Evolutionary conservation across 306 rosid genomes (phyloP), one percentile per base, ranked within the genome.

Genomic region (Canavalia gladiata): DNA sequence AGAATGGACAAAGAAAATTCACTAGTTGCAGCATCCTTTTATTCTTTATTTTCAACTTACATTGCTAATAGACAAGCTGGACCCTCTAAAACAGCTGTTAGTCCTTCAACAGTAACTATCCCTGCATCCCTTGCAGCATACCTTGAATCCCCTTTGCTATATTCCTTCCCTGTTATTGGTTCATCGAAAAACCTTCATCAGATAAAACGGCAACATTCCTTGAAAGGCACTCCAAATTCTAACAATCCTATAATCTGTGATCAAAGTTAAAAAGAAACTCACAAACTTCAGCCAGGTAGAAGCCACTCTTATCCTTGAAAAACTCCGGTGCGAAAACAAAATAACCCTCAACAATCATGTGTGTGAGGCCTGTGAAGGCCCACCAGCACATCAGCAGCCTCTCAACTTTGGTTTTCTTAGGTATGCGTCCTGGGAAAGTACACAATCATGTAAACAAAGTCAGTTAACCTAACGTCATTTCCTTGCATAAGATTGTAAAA

Each of bases 101-200:
- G 5, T 67, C 89, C 96, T 90, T 95, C 99, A 43, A 95, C 84
- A 52, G 92, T 67, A 72, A 93, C 96, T 8, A 89, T 82, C 5
- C 83, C 97, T 8, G 94, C 87, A 75, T 92, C 94, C 81, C 97
- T 87, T 31, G 81, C 92, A 8, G 81, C 98, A 25, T 95, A 95
- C 85, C 99, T 91, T 64, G 99, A 95, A 86, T 95, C 98, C 12
- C 98, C 99, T 87, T 93, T 93, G 92, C 99, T 95, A 80, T 95
- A 95, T 62, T 95, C 99, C 87, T 95, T 95, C 98, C 99, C 98
- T 95, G 84, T 68, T 35, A 83, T 72, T 49, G 50, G 59, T 47
- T 54, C 55, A 74, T 28, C 47, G 8, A 72, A 34, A 54, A 81
- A 13, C 58, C 33, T 64, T 56, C 57, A 72, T 60, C 77, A 59